A percentile compares a stretch with the other conserved stretches of the same genome.
These are phyloP conservation scores for Scenedesmus sp. DNA, from an alignment of 163 green algal species.

Conservation along the genomic window DNA sequence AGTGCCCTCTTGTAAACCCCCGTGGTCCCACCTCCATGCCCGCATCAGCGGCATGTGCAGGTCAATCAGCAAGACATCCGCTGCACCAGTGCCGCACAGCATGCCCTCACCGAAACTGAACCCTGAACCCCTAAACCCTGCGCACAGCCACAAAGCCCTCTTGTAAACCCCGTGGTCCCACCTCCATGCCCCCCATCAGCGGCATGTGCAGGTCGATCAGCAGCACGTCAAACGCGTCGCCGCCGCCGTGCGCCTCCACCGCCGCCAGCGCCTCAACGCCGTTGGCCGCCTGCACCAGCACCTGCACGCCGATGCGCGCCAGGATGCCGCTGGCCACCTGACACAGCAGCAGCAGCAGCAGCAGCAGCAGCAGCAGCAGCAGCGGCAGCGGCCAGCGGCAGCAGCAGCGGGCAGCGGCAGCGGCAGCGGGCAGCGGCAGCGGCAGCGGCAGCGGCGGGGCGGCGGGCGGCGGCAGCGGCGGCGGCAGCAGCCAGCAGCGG, in stretches of 20 bases:
- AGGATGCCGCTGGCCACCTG: constrained; percentile 74
- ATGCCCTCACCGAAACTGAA: background rate
- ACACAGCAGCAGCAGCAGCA: background rate
- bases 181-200: constrained; percentile 67
- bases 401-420: background rate
- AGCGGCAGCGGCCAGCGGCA: constrained; percentile 59
- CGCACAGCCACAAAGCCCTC: background rate
- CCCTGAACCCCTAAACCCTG: background rate
- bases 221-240: constrained; percentile 60
- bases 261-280: background rate
- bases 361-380: background rate
- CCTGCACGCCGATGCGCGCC: constrained; percentile 62
- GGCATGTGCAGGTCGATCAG: constrained; percentile 91
- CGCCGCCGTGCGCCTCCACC: background rate
- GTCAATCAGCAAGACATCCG: constrained; percentile 83
- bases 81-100: too few relatives aligned
- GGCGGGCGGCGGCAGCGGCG: constrained; percentile 56
- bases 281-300: constrained; percentile 46
- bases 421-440: background rate
- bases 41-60: constrained; percentile 88
- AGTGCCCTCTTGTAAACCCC: background rate
- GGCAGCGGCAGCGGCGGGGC: background rate
- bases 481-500: constrained; percentile 58
- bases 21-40: constrained; percentile 34
- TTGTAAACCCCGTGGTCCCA: background rate